phyloP scores from a whole-genome alignment of 768 basidiomycete genomes.

The Hortiboletus flavorubellus region DNA sequence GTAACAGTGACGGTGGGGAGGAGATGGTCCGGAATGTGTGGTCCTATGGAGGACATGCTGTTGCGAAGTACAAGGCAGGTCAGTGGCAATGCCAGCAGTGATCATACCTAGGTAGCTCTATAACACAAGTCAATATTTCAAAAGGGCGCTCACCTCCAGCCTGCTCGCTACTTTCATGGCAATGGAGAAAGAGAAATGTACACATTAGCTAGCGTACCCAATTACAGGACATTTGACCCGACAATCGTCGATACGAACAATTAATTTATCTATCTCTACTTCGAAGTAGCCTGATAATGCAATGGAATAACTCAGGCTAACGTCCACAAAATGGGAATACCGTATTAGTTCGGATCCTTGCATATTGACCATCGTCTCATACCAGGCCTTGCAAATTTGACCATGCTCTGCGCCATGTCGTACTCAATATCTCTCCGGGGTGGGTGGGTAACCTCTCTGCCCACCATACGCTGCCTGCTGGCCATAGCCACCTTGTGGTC shows the following conservation, averaged over 20 bases:
- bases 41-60: constrained; percentile 53
- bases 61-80: neutral
- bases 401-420: neutral
- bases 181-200: neutral
- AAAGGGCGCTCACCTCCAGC: too few species aligned
- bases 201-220: neutral
- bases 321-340: constrained; percentile 15
- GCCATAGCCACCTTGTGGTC: constrained; percentile 13
- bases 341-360: constrained; percentile 16
- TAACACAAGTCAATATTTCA: too few species aligned
- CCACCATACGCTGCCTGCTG: constrained; percentile 27
- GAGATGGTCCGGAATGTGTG: constrained; percentile 52
- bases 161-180: too few species aligned
- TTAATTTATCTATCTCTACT: constrained; percentile 3
- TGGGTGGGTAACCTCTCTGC: constrained; percentile 45
- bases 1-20: constrained; percentile 18
- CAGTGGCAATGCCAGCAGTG: neutral
- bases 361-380: constrained; percentile 2
- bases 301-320: constrained; percentile 21
- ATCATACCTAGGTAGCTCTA: neutral
- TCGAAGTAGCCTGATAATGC: constrained; percentile 15
- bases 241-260: too few species aligned
- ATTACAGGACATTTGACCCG: too few species aligned
- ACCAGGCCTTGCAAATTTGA: constrained; percentile 6
- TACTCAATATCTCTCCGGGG: constrained; percentile 44